These are phyloP conservation scores for Fusarium devonianum DNA, from an alignment of 2,329 filamentous ascomycete species.

Conservation along the genomic window DNA sequence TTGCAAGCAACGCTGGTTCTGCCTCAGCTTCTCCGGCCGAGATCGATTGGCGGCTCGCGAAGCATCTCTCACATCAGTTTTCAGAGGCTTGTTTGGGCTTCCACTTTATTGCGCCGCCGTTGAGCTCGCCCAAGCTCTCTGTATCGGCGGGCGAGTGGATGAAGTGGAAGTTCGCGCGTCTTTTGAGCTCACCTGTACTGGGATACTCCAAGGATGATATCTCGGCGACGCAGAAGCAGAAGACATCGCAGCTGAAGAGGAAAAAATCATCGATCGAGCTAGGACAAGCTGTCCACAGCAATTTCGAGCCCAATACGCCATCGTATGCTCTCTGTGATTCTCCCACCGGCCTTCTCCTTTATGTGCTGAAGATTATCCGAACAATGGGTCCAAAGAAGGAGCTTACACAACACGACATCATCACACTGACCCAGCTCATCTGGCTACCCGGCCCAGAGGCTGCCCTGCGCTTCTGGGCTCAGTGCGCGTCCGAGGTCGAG, in stretches of 20 bases:
- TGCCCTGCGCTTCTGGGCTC: slow-evolving; percentile 63
- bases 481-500: slow-evolving; percentile 50
- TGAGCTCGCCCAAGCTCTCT: slow-evolving; percentile 56
- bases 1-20: slow-evolving; percentile 62
- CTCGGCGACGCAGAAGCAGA: slow-evolving; percentile 46
- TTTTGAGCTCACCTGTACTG: slow-evolving; percentile 57
- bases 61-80: slow-evolving; percentile 57
- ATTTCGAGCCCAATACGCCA: slow-evolving; percentile 60
- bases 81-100: slow-evolving; percentile 62
- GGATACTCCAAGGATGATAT: slow-evolving; percentile 65
- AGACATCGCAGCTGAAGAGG: slow-evolving; percentile 13
- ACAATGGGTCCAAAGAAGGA: slow-evolving; percentile 50
- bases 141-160: slow-evolving; percentile 57
- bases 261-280: slow-evolving; percentile 31
- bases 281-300: slow-evolving; percentile 42
- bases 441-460: slow-evolving; percentile 73
- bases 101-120: slow-evolving; percentile 66
- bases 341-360: slow-evolving; percentile 63
- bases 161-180: slow-evolving; percentile 63
- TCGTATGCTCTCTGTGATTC: slow-evolving; percentile 69
- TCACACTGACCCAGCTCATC: slow-evolving; percentile 67
- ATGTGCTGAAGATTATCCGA: slow-evolving; percentile 58
- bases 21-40: slow-evolving; percentile 54
- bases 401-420: slow-evolving; percentile 60
- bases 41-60: slow-evolving; percentile 60